A percentile compares a stretch with the other conserved stretches of the same genome.
Conservation (phyloP, 73 alveolate genomes). For the Paramecium sexaurelia region DNA sequence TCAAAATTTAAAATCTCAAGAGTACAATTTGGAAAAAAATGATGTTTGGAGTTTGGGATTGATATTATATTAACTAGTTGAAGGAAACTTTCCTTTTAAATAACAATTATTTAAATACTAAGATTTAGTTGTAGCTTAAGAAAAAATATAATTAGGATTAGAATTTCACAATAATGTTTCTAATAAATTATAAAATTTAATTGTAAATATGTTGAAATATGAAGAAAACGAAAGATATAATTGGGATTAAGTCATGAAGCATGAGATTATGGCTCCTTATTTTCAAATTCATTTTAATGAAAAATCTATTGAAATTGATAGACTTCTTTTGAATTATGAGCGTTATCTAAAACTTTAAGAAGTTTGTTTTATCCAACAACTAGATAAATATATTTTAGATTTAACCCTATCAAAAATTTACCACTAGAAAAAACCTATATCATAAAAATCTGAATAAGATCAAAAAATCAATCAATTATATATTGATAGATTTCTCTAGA, state of each 20-base stretch:
- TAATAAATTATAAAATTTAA: not conserved
- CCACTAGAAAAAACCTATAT: not conserved
- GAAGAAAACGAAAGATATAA: not conserved
- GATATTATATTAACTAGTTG: not conserved
- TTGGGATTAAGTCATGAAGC: not conserved
- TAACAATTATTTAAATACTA: not conserved
- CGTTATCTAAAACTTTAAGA: not conserved
- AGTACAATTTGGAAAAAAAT: constrained; percentile 28
- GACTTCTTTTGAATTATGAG: not conserved
- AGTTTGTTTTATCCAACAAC: too few species aligned
- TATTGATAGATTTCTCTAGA: not conserved
- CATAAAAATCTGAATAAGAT: not conserved
- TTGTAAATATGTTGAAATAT: not conserved
- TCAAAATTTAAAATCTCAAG: not conserved
- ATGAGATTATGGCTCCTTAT: not conserved
- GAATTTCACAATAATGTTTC: not conserved
- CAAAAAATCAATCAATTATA: not conserved
- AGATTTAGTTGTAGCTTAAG: not conserved
- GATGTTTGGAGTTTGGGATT: constrained; percentile 43
- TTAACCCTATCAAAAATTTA: not conserved
- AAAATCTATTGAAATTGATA: not conserved
- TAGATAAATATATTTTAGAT: not conserved
- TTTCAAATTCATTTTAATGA: not conserved
- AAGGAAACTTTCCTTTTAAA: constrained; percentile 40
- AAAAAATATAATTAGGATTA: not conserved